Evolutionary conservation across 1,139 yeast species (phyloP).

Genomic region (Tardiomyces blankii): DNA sequence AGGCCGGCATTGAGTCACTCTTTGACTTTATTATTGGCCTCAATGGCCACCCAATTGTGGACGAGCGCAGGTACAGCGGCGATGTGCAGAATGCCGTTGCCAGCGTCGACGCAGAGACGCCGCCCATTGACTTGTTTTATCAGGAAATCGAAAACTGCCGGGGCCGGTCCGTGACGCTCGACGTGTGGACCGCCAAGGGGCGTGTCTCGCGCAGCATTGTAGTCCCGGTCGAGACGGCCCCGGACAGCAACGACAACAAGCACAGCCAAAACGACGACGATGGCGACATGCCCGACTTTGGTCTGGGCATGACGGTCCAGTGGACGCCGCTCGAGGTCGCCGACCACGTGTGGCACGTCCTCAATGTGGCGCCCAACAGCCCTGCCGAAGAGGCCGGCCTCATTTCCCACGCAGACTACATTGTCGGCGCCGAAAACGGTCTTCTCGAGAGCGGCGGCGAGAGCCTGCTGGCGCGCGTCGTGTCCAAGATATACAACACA

Average conservation of each 20-base stretch:
- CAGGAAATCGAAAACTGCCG: conserved; percentile 7
- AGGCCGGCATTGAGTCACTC: conserved; percentile 61
- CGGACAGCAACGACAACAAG: not conserved
- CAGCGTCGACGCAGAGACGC: conserved; percentile 7
- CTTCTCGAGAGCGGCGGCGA: conserved; percentile 80
- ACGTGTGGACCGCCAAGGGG: conserved; percentile 88
- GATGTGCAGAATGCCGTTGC: conserved; percentile 11
- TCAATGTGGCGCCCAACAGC: conserved; percentile 61
- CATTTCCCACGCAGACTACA: conserved; percentile 77
- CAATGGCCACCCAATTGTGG: conserved; percentile 50
- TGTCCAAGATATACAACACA: conserved; percentile 23
- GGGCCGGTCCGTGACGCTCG: conserved; percentile 38
- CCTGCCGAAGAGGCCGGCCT: conserved; percentile 84
- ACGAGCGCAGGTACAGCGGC: not conserved
- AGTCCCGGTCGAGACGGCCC: conserved; percentile 23
- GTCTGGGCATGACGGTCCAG: conserved; percentile 59
- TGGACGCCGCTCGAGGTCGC: conserved; percentile 69
- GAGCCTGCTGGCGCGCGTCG: conserved; percentile 57
- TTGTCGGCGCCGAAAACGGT: conserved; percentile 83
- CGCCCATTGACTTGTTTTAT: conserved; percentile 20
- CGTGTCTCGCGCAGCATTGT: conserved; percentile 46
- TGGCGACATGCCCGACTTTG: conserved; percentile 8
- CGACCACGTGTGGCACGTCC: conserved; percentile 80
- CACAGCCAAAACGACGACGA: not conserved
- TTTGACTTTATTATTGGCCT: conserved; percentile 76